A percentile compares a stretch with the other conserved stretches of the same genome.
These are phyloP conservation scores for Calonectria leucothoes DNA, from an alignment of 2,329 filamentous ascomycete genomes.

Conservation along the genomic window DNA sequence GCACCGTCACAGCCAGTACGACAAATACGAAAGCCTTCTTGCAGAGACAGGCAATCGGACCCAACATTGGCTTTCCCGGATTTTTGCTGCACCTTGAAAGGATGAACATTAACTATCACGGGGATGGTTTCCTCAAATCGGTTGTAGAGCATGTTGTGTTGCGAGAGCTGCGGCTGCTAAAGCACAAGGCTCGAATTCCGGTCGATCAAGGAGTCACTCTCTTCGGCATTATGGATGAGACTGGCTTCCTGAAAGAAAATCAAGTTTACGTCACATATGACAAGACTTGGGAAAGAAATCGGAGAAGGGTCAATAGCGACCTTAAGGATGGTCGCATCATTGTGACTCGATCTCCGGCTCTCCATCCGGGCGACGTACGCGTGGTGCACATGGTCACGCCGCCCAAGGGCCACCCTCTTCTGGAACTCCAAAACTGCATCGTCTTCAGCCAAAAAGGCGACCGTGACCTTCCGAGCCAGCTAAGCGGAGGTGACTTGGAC, in stretches of 20 bases:
- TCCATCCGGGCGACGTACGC: constrained; percentile 87
- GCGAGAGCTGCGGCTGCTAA: constrained; percentile 78
- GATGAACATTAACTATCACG: constrained; percentile 72
- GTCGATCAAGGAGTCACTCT: constrained; percentile 78
- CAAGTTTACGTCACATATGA: constrained; percentile 76
- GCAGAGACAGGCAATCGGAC: constrained; percentile 69
- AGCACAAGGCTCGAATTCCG: constrained; percentile 82
- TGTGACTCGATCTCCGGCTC: constrained; percentile 82
- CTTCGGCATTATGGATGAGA: constrained; percentile 88
- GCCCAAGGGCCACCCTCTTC: constrained; percentile 68
- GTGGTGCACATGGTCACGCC: constrained; percentile 72
- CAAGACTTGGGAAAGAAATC: constrained; percentile 39
- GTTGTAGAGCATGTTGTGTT: constrained; percentile 78
- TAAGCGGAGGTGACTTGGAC: constrained; percentile 86
- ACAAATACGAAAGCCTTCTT: constrained; percentile 76
- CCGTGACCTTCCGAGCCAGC: constrained; percentile 81
- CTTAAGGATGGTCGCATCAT: constrained; percentile 61
- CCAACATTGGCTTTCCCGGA: constrained; percentile 68
- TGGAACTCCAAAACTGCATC: constrained; percentile 76
- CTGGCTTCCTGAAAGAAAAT: constrained; percentile 71
- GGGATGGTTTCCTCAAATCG: constrained; percentile 76
- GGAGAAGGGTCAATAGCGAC: constrained; percentile 40
- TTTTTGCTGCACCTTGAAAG: constrained; percentile 70
- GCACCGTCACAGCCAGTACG: constrained; percentile 66
- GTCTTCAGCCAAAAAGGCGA: constrained; percentile 79